These are phyloP conservation scores for Haplosporangium gracile DNA, from an alignment of 192 early-diverging fungal genomes.

Conservation along the genomic window DNA sequence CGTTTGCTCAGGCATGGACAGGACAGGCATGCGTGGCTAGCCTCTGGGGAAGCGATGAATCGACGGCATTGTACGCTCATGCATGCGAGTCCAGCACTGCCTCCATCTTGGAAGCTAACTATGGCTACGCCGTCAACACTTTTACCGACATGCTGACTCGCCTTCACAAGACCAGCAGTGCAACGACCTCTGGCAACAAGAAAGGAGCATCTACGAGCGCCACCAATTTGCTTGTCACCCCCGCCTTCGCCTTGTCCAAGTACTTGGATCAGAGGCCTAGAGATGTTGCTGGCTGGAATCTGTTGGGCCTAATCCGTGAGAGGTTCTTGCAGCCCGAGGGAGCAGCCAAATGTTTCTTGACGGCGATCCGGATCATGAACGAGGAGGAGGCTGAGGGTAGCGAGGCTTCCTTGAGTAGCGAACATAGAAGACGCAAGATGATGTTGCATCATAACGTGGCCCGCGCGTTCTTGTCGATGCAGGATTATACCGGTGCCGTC, in stretches of 20 bases:
- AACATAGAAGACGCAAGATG: slow-evolving; percentile 49
- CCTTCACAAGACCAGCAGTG: slow-evolving; percentile 26
- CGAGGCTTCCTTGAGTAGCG: background rate
- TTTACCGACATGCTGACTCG: slow-evolving; percentile 46
- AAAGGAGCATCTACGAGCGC: slow-evolving; percentile 13
- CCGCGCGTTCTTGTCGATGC: slow-evolving; percentile 74
- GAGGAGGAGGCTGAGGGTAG: slow-evolving; percentile 27
- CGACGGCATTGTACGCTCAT: slow-evolving; percentile 81
- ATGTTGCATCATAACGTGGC: slow-evolving; percentile 74
- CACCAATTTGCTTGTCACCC: slow-evolving; percentile 57
- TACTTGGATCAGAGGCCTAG: slow-evolving; percentile 68
- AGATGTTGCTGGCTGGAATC: slow-evolving; percentile 72
- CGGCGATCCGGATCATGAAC: slow-evolving; percentile 21
- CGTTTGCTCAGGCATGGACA: slow-evolving; percentile 82
- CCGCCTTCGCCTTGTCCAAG: slow-evolving; percentile 76
- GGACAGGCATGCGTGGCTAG: slow-evolving; percentile 89
- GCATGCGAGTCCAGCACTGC: slow-evolving; percentile 78
- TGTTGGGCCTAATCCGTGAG: slow-evolving; percentile 85
- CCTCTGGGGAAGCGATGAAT: slow-evolving; percentile 63
- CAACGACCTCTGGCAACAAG: slow-evolving; percentile 21
- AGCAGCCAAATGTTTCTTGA: slow-evolving; percentile 76
- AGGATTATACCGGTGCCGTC: slow-evolving; percentile 71
- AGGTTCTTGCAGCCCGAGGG: slow-evolving; percentile 73
- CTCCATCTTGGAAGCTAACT: slow-evolving; percentile 73
- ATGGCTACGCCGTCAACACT: slow-evolving; percentile 67